These are phyloP conservation scores for Aspergillus bridgeri DNA, from an alignment of 495 filamentous ascomycete species.

Conservation along the genomic window DNA sequence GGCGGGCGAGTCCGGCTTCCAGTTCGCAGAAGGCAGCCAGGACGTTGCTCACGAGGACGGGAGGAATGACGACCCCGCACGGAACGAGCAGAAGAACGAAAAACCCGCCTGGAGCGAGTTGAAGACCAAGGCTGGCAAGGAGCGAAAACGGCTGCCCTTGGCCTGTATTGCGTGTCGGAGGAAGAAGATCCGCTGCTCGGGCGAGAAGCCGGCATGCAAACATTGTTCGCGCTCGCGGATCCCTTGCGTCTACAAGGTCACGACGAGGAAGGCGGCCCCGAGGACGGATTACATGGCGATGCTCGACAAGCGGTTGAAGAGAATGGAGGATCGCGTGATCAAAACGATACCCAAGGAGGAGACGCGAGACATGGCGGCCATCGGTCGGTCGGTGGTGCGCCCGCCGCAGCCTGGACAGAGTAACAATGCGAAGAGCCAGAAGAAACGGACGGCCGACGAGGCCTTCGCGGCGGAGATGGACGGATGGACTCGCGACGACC, in stretches of 20 bases:
- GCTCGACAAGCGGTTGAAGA: conserved; percentile 86
- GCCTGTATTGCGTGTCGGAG: conserved; percentile 94
- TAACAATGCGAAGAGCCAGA: conserved; percentile 58
- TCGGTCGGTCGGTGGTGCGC: conserved; percentile 75
- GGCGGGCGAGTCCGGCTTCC: conserved; percentile 20
- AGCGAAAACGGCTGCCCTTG: conserved; percentile 86
- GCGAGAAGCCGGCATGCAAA: conserved; percentile 95
- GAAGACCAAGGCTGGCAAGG: conserved; percentile 97
- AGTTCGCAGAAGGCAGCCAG: conserved; percentile 18
- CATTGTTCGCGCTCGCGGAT: conserved; percentile 92
- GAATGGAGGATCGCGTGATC: conserved; percentile 98
- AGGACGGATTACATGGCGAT: conserved; percentile 99
- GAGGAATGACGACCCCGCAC: conserved; percentile 31
- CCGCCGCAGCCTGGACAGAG: conserved; percentile 63
- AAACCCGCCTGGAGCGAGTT: conserved; percentile 87
- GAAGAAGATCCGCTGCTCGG: conserved; percentile 98
- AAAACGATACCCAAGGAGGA: conserved; percentile 91
- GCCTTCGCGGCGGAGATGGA: conserved; percentile 83
- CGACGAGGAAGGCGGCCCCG: conserved; percentile 90
- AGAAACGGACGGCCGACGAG: conserved; percentile 84
- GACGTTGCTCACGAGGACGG: conserved; percentile 25
- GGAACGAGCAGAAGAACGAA: conserved; percentile 29
- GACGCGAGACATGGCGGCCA: conserved; percentile 51
- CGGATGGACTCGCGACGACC: conserved; percentile 67
- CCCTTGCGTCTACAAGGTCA: conserved; percentile 98